These are phyloP conservation scores for Amanita molliuscula DNA, from an alignment of 768 basidiomycete genomes.

Conservation along the genomic window DNA sequence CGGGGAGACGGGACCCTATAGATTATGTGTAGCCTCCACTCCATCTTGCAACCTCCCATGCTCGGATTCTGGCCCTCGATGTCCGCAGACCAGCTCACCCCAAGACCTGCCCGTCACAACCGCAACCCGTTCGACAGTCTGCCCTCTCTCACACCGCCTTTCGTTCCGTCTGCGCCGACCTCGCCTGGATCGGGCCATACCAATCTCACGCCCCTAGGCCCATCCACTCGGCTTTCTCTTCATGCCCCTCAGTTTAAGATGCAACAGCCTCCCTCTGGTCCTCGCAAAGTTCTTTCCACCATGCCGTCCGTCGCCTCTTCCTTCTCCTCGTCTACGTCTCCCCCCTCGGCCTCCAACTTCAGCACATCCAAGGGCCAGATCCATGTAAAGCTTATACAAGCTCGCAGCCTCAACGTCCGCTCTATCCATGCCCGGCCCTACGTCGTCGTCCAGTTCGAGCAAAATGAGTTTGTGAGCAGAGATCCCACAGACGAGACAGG, in stretches of 20 bases:
- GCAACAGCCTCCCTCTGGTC: slow-evolving; percentile 43
- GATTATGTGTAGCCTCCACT: slow-evolving; percentile 5
- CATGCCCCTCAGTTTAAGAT: slow-evolving; percentile 82
- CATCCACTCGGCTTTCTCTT: slow-evolving; percentile 57
- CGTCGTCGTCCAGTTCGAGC: slow-evolving; percentile 96
- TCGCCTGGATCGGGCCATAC: slow-evolving; percentile 28
- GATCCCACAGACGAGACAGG: slow-evolving; percentile 80
- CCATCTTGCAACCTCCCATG: slow-evolving; percentile 26
- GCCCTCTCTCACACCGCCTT: slow-evolving; percentile 12
- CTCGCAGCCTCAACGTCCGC: slow-evolving; percentile 69
- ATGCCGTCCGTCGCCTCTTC: slow-evolving; percentile 14
- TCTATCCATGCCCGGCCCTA: slow-evolving; percentile 67
- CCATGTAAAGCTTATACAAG: slow-evolving; percentile 93
- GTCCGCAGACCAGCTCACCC: slow-evolving; percentile 49
- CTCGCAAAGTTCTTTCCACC: slow-evolving; percentile 22
- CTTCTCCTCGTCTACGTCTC: slow-evolving; percentile 29
- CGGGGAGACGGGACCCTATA: slow-evolving; percentile 7
- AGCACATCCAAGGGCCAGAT: slow-evolving; percentile 58
- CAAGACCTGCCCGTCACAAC: slow-evolving; percentile 32
- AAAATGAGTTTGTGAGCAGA: slow-evolving; percentile 94
- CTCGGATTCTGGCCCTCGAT: slow-evolving; percentile 58
- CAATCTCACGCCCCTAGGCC: slow-evolving; percentile 33
- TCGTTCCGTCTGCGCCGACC: slow-evolving; percentile 20
- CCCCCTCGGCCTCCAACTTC: slow-evolving; percentile 21
- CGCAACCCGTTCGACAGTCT: slow-evolving; percentile 53